Evolutionary conservation across 768 basidiomycete genomes (phyloP).

Genomic region (Filobasidium wieringae): DNA sequence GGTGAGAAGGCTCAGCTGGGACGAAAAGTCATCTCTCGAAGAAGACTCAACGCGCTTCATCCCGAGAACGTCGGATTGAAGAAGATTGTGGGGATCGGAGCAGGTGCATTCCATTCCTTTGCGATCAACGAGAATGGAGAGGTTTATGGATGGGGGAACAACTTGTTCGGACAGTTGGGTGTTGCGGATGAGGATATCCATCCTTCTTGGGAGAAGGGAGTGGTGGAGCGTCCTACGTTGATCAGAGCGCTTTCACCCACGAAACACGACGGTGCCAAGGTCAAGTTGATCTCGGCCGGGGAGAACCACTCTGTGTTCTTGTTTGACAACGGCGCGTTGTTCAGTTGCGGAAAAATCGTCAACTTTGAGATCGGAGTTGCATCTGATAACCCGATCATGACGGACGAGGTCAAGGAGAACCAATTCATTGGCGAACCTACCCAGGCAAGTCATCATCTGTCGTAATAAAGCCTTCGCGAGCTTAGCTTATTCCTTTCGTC

Average conservation of each 20-base stretch:
- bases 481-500: not conserved
- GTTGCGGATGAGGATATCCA: constrained; percentile 38
- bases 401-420: constrained; percentile 14
- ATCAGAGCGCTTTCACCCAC: constrained; percentile 36
- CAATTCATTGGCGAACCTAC: constrained; percentile 18
- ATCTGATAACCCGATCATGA: constrained; percentile 41
- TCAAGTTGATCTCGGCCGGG: constrained; percentile 52
- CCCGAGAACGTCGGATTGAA: constrained; percentile 79
- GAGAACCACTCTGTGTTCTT: constrained; percentile 86
- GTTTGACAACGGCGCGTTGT: constrained; percentile 69
- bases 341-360: constrained; percentile 72
- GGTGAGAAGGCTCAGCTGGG: constrained; percentile 86
- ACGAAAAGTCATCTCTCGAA: constrained; percentile 73
- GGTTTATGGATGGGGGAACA: constrained; percentile 94
- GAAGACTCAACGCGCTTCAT: constrained; percentile 75
- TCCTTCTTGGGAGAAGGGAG: constrained; percentile 37
- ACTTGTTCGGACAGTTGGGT: constrained; percentile 63
- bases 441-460: constrained; percentile 15
- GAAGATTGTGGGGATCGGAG: constrained; percentile 58
- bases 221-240: constrained; percentile 23
- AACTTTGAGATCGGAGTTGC: constrained; percentile 62
- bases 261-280: constrained; percentile 38
- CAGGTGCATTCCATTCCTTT: constrained; percentile 78
- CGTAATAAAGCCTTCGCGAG: not conserved
- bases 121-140: constrained; percentile 71